Evolutionary conservation across 257 asterid species (phyloP), one percentile per base, ranked within the genome.

Genomic region (Gynochthodes officinalis): DNA sequence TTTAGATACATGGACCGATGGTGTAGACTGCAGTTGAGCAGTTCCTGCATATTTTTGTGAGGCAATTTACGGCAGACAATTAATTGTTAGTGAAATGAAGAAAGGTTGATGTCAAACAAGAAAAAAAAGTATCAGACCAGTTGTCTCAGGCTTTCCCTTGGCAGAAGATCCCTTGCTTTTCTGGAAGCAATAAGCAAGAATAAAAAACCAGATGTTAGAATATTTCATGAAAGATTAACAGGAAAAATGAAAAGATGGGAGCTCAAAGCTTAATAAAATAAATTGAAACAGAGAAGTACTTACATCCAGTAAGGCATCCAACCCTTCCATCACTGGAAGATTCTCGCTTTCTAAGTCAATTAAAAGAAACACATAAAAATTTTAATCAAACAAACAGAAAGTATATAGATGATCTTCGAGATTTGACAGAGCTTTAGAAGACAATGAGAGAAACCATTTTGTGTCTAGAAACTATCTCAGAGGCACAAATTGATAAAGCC

Each of bases 291-390:
- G 39, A 57, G 68, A n/a, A 21, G 69, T 40, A 65, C 97, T 88
- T 85, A 94, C 98, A 61, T 82, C 81, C 35, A 82, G 48, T 35
- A 91, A 79, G 57, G 72, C 84, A 58, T 87, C 90, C 80, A 94
- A 73, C 58, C 96, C 96, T 77, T 89, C 93, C 97, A 94, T 89
- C 5, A 67, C 60, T 5, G 98, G 98, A 73, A 95, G 95, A 60
- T 52, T 74, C 62, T 81, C 44, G 72, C 77, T 66, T 73, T 83
- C 92, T 86, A 82, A 76, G 71, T 80, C 63, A 78, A 59, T 97
- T 89, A 81, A 81, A 83, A 69, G 30, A 78, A 59, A 64, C 66
- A 27, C 37, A 35, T 30, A 40, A 39, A n/a, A 49, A 23, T 52
- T 69, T 37, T 25, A 64, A 28, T 59, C 66, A 48, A 37, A 58